Evolutionary conservation across 345 rosid genomes (phyloP), one percentile per base, ranked within the genome.

Genomic region (Angophora floribunda): DNA sequence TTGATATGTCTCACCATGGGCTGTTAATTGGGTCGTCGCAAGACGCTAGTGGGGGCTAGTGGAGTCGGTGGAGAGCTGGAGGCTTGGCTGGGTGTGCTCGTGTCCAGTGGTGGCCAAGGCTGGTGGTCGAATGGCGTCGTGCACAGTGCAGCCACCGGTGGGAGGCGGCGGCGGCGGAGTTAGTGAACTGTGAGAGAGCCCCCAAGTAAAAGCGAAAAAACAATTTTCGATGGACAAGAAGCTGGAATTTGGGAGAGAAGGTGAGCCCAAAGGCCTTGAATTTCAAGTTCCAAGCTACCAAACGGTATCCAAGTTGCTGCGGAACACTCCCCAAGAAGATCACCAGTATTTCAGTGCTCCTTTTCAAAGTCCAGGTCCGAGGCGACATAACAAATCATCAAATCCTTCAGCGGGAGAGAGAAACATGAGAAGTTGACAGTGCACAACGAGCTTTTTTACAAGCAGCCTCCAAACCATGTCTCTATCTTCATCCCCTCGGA

Each of bases 161-260:
- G 36, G 36, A 63, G 75, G 75, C 28, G 7, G 67, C 75, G 75
- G 75, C 67, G 1, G 67, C 70, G 70, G 70, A 17, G 75, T 17
- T 13, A n/a, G 75, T 13, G 75, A 63, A 63, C 19, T 7, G 32
- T 6, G 75, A n/a, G 36, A n/a, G 30, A 63, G 36, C 16, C 2
- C 75, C 36, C 75, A 0, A 28, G 32, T 17, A 6, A n/a, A 28
- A 7, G 7, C 15, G 16, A 4, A 16, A 52, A 4, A 36, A 36
- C 41, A 36, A 36, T 41, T 90, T 79, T n/a, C 87, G 87, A 41
- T 61, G 82, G 87, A 50, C 67, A 95, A 89, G 85, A 85, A 85
- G 45, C 75, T 7, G 75, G 36, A 41, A 15, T 7, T 63, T 51
- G 1, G 67, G 32, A 28, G 2, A 61, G 67, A 28, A 59, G 67